These are phyloP conservation scores for Fusarium secorum DNA, from an alignment of 2,329 filamentous ascomycete species.

Conservation along the genomic window DNA sequence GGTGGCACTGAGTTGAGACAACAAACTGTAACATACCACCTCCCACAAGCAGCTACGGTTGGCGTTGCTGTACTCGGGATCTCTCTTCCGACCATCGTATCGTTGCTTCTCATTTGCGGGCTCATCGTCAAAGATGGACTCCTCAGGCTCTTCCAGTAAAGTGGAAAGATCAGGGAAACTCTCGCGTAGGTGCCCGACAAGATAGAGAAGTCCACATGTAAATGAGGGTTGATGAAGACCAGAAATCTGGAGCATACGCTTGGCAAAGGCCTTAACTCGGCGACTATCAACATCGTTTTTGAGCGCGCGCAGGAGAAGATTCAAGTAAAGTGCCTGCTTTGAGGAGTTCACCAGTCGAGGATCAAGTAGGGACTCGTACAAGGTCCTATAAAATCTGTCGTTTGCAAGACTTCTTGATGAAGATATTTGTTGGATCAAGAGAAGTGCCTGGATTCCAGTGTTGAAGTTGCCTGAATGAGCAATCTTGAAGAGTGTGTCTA, in stretches of 20 bases:
- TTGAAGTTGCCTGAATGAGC: slow-evolving; percentile 99
- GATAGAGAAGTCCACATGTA: slow-evolving; percentile 89
- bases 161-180: slow-evolving; percentile 82
- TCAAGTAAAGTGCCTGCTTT: slow-evolving; percentile 94
- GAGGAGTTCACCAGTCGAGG: slow-evolving; percentile 88
- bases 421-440: slow-evolving; percentile 93
- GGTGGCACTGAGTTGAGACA: not conserved
- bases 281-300: slow-evolving; percentile 91
- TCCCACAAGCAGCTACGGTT: slow-evolving; percentile 95
- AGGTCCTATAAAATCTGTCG: slow-evolving; percentile 91
- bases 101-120: slow-evolving; percentile 48
- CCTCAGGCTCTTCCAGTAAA: slow-evolving; percentile 82
- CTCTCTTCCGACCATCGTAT: slow-evolving; percentile 90
- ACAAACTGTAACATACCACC: slow-evolving; percentile 61
- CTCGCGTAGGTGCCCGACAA: slow-evolving; percentile 80
- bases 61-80: slow-evolving; percentile 93
- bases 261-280: slow-evolving; percentile 94
- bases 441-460: slow-evolving; percentile 93
- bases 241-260: slow-evolving; percentile 87
- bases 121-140: slow-evolving; percentile 69
- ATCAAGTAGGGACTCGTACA: slow-evolving; percentile 95
- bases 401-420: slow-evolving; percentile 79
- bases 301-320: slow-evolving; percentile 85
- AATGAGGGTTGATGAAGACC: slow-evolving; percentile 92
- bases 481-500: slow-evolving; percentile 93